Conservation (phyloP, 1,284 basidiomycete genomes). For the Rhodofomes roseus region DNA sequence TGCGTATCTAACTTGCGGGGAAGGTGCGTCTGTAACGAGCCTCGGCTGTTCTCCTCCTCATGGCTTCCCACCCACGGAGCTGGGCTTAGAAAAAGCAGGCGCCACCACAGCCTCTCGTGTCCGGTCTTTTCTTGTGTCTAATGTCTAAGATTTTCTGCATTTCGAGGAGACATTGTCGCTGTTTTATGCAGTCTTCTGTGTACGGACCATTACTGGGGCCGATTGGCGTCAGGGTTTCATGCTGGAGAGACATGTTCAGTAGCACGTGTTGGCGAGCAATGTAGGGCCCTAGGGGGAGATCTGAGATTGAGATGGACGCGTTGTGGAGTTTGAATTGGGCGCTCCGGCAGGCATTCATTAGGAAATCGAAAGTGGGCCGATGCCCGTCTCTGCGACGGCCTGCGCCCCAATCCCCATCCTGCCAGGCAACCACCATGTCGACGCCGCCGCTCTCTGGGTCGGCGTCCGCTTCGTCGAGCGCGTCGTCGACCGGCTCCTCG, state of each 20-base stretch:
- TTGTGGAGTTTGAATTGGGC: conserved; percentile 3
- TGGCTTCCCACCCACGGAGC: background rate
- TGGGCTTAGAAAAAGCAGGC: background rate
- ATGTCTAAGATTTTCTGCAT: too few relatives aligned
- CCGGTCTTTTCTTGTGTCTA: background rate
- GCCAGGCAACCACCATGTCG: background rate
- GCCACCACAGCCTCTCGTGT: background rate
- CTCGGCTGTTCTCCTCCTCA: background rate
- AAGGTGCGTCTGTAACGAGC: background rate
- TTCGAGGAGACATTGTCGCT: background rate
- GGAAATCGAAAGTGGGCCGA: conserved; percentile 10
- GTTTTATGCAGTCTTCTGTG: background rate
- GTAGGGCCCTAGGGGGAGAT: background rate
- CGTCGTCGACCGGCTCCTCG: conserved; percentile 25
- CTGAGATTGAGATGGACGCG: conserved; percentile 1
- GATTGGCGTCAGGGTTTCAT: background rate
- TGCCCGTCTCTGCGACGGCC: background rate
- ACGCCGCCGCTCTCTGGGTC: conserved; percentile 18
- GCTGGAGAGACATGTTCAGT: background rate
- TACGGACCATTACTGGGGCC: background rate
- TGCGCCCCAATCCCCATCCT: conserved; percentile 1
- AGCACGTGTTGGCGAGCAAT: background rate
- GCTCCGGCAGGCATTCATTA: background rate
- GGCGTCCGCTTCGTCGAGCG: conserved; percentile 25
- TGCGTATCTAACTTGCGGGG: background rate